Conservation (phyloP, 2,329 filamentous ascomycete species). For the Penicillium italicum region DNA sequence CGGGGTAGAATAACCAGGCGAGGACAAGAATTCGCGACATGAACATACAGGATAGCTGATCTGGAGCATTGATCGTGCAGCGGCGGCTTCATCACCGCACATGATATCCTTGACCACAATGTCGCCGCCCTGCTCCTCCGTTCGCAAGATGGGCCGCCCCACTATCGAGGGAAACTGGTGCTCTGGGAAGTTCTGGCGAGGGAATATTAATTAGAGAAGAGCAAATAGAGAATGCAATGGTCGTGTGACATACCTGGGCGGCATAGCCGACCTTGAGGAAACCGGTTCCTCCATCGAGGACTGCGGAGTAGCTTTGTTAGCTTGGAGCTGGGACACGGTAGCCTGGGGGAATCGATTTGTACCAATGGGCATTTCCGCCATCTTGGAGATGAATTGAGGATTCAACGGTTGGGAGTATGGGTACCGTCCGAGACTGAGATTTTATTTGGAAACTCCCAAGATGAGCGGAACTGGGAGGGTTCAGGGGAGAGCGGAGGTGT, state of each 20-base stretch:
- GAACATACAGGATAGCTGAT: constrained; percentile 82
- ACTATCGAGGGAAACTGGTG: constrained; percentile 98
- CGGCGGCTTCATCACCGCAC: constrained; percentile 97
- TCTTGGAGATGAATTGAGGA: constrained; percentile 27
- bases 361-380: constrained; percentile 52
- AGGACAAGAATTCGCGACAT: neutral
- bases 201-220: constrained; percentile 8
- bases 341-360: constrained; percentile 22
- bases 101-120: constrained; percentile 94
- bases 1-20: constrained; percentile 14
- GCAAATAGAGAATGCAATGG: neutral
- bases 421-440: neutral
- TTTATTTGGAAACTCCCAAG: constrained; percentile 12
- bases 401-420: constrained; percentile 1
- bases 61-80: constrained; percentile 93
- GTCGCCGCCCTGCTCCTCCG: constrained; percentile 78
- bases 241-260: constrained; percentile 60
- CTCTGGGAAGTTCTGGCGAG: constrained; percentile 88
- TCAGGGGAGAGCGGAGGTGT: constrained; percentile 17
- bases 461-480: constrained; percentile 19
- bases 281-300: constrained; percentile 98
- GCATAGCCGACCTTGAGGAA: constrained; percentile 99
- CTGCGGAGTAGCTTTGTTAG: constrained; percentile 51
- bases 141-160: constrained; percentile 92
- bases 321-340: constrained; percentile 24